A percentile compares a stretch with the other conserved stretches of the same genome.
These are phyloP conservation scores for Vitis hybrid DNA, from an alignment of 177 flowering plant genomes.

Conservation along the genomic window DNA sequence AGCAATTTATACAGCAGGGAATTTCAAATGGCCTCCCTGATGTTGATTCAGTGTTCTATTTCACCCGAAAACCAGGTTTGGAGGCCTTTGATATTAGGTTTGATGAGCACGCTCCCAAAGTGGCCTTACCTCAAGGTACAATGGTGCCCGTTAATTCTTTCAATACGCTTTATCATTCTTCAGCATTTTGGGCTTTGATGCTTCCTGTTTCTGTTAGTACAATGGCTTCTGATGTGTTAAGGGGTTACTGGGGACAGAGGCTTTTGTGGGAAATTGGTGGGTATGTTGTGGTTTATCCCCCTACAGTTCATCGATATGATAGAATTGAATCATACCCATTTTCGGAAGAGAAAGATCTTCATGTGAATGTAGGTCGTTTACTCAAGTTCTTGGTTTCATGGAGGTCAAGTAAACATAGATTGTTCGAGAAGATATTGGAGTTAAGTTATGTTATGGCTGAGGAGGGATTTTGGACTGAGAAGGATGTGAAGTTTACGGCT, in stretches of 20 bases:
- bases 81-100: slow-evolving; percentile 90
- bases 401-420: slow-evolving; percentile 73
- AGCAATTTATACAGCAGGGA: slow-evolving; percentile 93
- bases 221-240: slow-evolving; percentile 95
- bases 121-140: slow-evolving; percentile 91
- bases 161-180: slow-evolving; percentile 80
- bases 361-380: slow-evolving; percentile 86
- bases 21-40: slow-evolving; percentile 94
- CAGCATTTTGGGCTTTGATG: slow-evolving; percentile 99
- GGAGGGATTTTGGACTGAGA: slow-evolving; percentile 90
- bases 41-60: slow-evolving; percentile 96
- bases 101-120: slow-evolving; percentile 83
- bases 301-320: slow-evolving; percentile 80
- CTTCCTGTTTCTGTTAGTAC: slow-evolving; percentile 93
- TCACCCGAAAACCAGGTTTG: slow-evolving; percentile 75
- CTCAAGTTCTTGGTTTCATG: slow-evolving; percentile 78
- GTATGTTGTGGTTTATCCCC: slow-evolving; percentile 87
- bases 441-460: slow-evolving; percentile 89
- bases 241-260: slow-evolving; percentile 98
- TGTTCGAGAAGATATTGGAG: slow-evolving; percentile 85
- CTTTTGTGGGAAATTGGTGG: slow-evolving; percentile 97
- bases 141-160: slow-evolving; percentile 94
- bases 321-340: slow-evolving; percentile 77
- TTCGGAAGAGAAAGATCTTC: slow-evolving; percentile 97
- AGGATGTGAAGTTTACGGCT: slow-evolving; percentile 85